A percentile compares a stretch with the other conserved stretches of the same genome.
These are phyloP conservation scores for Rickenella mellea DNA, from an alignment of 768 basidiomycete genomes.

Conservation along the genomic window DNA sequence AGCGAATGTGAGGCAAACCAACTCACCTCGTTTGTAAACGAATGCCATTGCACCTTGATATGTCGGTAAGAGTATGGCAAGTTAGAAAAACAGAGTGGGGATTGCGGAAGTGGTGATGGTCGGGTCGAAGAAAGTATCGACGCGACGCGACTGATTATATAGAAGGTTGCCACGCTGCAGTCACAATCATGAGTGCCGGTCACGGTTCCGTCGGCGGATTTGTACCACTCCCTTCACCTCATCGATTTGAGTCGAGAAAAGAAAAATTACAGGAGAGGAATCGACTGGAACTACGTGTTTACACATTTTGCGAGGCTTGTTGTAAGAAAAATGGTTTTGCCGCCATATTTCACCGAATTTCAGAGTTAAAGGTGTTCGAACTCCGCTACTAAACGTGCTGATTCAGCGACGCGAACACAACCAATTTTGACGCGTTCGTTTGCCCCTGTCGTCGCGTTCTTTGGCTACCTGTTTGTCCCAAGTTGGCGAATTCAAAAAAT, in stretches of 20 bases:
- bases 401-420: background rate
- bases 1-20: conserved; percentile 5
- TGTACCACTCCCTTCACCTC: background rate
- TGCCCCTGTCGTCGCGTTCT: conserved; percentile 1
- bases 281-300: conserved; percentile 13
- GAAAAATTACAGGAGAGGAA: conserved; percentile 5
- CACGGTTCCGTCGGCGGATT: conserved; percentile 3
- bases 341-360: background rate
- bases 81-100: conserved; percentile 3
- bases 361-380: background rate
- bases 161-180: conserved; percentile 16
- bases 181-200: too few species aligned
- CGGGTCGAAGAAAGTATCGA: conserved; percentile 16
- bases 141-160: conserved; percentile 8
- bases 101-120: conserved; percentile 8
- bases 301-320: too few species aligned
- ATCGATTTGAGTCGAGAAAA: background rate
- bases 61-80: conserved; percentile 2
- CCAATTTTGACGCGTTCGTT: background rate
- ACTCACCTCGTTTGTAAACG: conserved; percentile 51
- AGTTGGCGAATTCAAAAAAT: background rate
- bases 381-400: background rate
- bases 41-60: conserved; percentile 28
- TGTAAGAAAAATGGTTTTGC: background rate
- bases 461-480: background rate